Evolutionary conservation across 1,284 basidiomycete species (phyloP).

Genomic region (Cryptococcus depauperatus): DNA sequence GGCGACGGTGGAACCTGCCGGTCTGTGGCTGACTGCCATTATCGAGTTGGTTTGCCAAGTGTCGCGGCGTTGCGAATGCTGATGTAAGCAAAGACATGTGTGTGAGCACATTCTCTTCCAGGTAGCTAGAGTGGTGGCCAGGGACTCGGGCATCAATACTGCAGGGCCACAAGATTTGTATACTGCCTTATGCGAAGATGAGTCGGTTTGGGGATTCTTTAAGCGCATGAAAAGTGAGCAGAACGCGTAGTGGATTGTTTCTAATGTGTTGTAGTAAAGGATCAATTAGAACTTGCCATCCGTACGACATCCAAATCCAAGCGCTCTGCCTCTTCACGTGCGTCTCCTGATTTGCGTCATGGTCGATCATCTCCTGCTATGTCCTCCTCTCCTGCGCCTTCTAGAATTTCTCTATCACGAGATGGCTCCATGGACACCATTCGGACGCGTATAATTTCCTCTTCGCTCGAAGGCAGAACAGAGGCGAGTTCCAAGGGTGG

Average conservation of each 20-base stretch:
- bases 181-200: conserved; percentile 77
- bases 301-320: conserved; percentile 9
- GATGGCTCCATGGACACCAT: conserved; percentile 4
- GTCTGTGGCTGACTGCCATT: conserved; percentile 82
- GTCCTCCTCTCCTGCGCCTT: conserved; percentile 14
- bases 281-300: conserved; percentile 24
- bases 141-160: conserved; percentile 62
- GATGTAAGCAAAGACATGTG: conserved; percentile 56
- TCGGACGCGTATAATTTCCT: not conserved
- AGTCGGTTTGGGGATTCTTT: conserved; percentile 70
- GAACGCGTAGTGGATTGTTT: not conserved
- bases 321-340: conserved; percentile 8
- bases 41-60: conserved; percentile 59
- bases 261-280: conserved; percentile 20
- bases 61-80: conserved; percentile 3
- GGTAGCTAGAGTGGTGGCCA: conserved; percentile 69
- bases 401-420: conserved; percentile 11
- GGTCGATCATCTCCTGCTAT: conserved; percentile 11
- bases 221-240: conserved; percentile 70
- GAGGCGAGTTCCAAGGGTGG: conserved; percentile 10
- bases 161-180: conserved; percentile 74
- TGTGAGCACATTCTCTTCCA: conserved; percentile 57
- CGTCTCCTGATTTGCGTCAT: conserved; percentile 5
- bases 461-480: conserved; percentile 9
- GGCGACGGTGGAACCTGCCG: conserved; percentile 60